A percentile compares a stretch with the other conserved stretches of the same genome.
Conservation (phyloP, 2,329 filamentous ascomycete genomes). For the Cadophora gregata region DNA sequence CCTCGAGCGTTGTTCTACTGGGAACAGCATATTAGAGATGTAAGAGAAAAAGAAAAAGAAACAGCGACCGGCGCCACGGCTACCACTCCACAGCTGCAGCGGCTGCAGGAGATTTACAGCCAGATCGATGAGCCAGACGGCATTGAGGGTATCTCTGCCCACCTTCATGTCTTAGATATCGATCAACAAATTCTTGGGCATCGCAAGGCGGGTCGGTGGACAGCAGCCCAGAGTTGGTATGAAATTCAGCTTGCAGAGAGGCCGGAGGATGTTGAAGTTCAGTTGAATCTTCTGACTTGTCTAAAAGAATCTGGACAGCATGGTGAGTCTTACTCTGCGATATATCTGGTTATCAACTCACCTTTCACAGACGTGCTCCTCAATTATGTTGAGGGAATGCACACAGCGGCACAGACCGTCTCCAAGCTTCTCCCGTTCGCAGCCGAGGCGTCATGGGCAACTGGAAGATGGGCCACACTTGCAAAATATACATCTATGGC, state of each 20-base stretch:
- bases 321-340: constrained; percentile 57
- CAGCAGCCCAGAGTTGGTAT: constrained; percentile 96
- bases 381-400: constrained; percentile 83
- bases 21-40: constrained; percentile 82
- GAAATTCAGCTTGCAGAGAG: constrained; percentile 85
- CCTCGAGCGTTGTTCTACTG: constrained; percentile 91
- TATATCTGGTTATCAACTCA: background rate
- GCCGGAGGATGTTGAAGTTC: constrained; percentile 77
- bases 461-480: constrained; percentile 79
- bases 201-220: constrained; percentile 91
- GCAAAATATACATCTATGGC: constrained; percentile 67
- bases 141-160: constrained; percentile 90
- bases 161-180: constrained; percentile 84
- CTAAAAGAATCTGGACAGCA: constrained; percentile 96
- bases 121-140: constrained; percentile 98
- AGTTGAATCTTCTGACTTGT: constrained; percentile 84
- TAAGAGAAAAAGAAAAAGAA: constrained; percentile 26
- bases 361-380: constrained; percentile 72
- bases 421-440: constrained; percentile 80
- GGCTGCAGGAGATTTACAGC: constrained; percentile 91
- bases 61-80: constrained; percentile 41
- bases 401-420: constrained; percentile 53
- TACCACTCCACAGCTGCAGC: constrained; percentile 72
- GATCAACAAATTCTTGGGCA: constrained; percentile 94
- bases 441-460: constrained; percentile 91